Base-by-base conservation (phyloP, 2,329 filamentous ascomycete species). In the Fusarium verticillioides region DNA sequence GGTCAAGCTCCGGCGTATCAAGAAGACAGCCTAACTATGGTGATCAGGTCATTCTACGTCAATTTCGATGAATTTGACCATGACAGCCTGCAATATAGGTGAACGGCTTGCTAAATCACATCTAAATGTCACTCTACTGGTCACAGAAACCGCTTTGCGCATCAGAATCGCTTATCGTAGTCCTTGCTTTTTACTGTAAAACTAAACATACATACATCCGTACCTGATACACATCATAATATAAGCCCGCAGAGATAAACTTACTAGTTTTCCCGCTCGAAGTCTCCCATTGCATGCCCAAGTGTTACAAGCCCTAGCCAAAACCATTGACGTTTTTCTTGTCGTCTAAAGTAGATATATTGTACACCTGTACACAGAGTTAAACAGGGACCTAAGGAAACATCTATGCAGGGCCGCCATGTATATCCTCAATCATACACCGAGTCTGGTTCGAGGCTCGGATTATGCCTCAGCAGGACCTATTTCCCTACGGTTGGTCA, bases 321-420 rank as follows among this genome's bases (percentile, higher is more conserved):
- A 67, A 66, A 64, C 66, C 70, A 72, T 74, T 76, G 68, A 69
- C 72, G 73, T 62, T 66, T 73, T 54, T 76, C 26, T 74, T 77
- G 77, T 78, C 83, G 81, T 87, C 85, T 86, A 87, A 82, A 83
- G 84, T 81, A 79, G 81, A 83, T 71, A 79, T 87, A 87, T 85
- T 86, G 83, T 87, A 87, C 86, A 87, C 83, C 84, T 85, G 84
- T 86, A 85, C 84, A 87, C 81, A 81, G 77, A 78, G 80, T 80
- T 80, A 81, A 81, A 83, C 80, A 82, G 83, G 79, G 80, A 83
- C 81, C 78, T 80, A 83, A 84, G 80, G 81, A 83, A 85, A 84
- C 82, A 80, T 87, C 85, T 87, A 86, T 86, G 84, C 82, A 83
- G 83, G 82, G 81, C 81, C 82, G 79, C 80, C 79, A 79, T 78